Base-by-base conservation (phyloP, 2,329 filamentous ascomycete species). In the Escovopsis weberi region DNA sequence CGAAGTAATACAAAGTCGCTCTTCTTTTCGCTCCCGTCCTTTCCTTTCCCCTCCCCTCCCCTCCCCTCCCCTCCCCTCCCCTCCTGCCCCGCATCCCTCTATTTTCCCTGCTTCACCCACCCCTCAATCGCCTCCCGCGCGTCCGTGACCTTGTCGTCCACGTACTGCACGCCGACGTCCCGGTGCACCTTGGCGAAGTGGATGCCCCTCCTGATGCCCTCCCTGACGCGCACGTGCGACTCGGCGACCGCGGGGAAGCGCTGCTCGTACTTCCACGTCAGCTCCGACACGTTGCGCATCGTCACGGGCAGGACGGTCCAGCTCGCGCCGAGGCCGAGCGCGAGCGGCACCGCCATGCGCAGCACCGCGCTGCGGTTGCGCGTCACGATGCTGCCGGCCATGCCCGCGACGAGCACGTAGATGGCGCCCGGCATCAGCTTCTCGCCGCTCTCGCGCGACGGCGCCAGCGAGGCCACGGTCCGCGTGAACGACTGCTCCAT, bases 241-340 rank as follows among this genome's bases (percentile, higher is more conserved):
- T 94, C 80, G 15, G 86, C 82, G 43, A 98, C 61, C 15, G 74
- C 82, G 4, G 91, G 91, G 58, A 88, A 84, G 55, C 74, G 78
- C 72, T 93, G 76, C 78, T 98, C 91, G 61, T 91, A 98, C 59
- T 77, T 79, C 91, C 91, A 98, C 38, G 82, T 67, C 58, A 96
- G 68, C 57, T 89, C 80, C 37, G 81, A 79, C 26, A 94, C 78
- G 63, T 98, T 98, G 60, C 77, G 70, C 74, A 87, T 94, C 36
- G 91, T 98, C 50, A 91, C 70, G 37, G 91, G 91, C 39, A 98
- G 66, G 34, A 94, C 79, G 47, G 79, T 70, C 78, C 87, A 91
- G 45, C 85, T 87, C 44, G 87, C 84, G 43, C 79, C 79, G 48
- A 94, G 67, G 51, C 88, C 91, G 37, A 95, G 77, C 18, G 80